Evolutionary conservation across 2,329 filamentous ascomycete species (phyloP), one percentile per base, ranked within the genome.

Genomic region (Alternaria angustiovoidea): DNA sequence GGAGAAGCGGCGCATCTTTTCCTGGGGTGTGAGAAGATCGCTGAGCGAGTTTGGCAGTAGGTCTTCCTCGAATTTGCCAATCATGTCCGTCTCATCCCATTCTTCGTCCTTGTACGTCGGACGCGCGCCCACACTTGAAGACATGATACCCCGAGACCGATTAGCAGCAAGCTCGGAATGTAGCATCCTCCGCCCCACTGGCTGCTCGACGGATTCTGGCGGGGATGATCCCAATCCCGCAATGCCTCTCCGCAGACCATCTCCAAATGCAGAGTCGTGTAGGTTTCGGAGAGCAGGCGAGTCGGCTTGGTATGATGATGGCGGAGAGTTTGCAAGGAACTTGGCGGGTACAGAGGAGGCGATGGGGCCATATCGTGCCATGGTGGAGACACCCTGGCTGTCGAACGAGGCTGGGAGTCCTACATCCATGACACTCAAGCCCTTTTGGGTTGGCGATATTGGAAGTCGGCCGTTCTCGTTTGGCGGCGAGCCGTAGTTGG

Each of bases 361-460:
- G 79, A 96, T 93, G 0, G 94, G 93, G 0, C 92, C 95, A 76
- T 94, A 93, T 61, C 93, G 88, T 18, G 94, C 94, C 63, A 93
- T 93, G 76, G 94, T 92, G 11, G 94, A 97, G 54, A 97, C 92
- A 51, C 94, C 94, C 73, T 97, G 95, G 70, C 93, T 96, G 79
- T 98, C 95, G 77, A 98, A 97, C 0, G 94, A 98, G 8, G 94
- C 92, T 1, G 95, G 95, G 8, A 98, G 86, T 16, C 93, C 93
- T 2, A 93, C 95, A 80, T 98, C 94, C 64, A 97, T 86, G 14
- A 96, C 92, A n/a, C 92, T 95, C n/a, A 97, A 89, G 54, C 88
- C 87, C 68, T 84, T 85, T 52, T 88, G 87, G 51, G 86, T 86
- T 0, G 94, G 93, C 14, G 94, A 96, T 53, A 95, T 86, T 24